Evolutionary conservation across 2,329 filamentous ascomycete species (phyloP).

Genomic region (Aspergillus sp.): DNA sequence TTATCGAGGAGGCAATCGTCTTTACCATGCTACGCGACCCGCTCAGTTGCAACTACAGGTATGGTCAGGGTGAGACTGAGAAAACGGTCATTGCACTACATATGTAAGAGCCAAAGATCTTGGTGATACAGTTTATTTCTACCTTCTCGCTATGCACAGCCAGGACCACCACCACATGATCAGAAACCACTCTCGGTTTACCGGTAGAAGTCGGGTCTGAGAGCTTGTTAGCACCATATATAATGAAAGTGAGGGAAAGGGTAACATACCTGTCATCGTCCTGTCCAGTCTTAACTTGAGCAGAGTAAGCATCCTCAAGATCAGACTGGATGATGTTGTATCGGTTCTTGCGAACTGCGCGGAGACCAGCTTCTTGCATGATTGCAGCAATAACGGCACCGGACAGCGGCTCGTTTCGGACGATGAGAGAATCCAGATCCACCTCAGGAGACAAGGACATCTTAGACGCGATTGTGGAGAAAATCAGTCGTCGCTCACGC

Average conservation of each 20-base stretch:
- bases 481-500: constrained; percentile 92
- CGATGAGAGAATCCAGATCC: constrained; percentile 92
- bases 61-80: background rate
- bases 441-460: constrained; percentile 98
- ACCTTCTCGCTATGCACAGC: constrained; percentile 23
- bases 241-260: constrained; percentile 9
- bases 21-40: background rate
- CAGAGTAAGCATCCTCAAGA: constrained; percentile 94
- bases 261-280: constrained; percentile 60
- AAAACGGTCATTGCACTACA: constrained; percentile 19
- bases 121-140: constrained; percentile 31
- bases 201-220: constrained; percentile 91
- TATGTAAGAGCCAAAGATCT: constrained; percentile 18
- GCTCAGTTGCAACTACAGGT: background rate
- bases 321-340: constrained; percentile 99
- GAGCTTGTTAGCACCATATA: constrained; percentile 45
- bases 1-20: too few relatives aligned
- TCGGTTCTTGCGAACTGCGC: constrained; percentile 93
- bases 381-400: constrained; percentile 97
- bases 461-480: constrained; percentile 92
- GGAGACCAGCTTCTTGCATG: constrained; percentile 96
- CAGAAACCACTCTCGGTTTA: constrained; percentile 23
- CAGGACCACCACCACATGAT: constrained; percentile 13
- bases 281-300: constrained; percentile 84
- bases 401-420: constrained; percentile 91